phyloP scores from a whole-genome alignment of 495 filamentous ascomycete genomes.

The Clavariopsis aquatica region DNA sequence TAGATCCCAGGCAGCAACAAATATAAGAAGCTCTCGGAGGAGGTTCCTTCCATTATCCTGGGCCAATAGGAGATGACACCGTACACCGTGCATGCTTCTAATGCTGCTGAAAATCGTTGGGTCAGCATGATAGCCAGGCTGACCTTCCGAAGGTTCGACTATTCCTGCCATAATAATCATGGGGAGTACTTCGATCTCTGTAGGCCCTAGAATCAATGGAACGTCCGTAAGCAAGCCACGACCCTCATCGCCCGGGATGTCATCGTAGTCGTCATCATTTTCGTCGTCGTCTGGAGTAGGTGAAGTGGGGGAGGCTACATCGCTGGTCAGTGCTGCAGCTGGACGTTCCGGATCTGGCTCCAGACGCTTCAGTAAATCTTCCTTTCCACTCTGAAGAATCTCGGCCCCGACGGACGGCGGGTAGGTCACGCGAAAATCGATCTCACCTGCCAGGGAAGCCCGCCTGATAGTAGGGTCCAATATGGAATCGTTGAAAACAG shows the following conservation, averaged over 20 bases:
- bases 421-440: constrained; percentile 44
- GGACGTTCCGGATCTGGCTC: constrained; percentile 38
- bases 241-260: constrained; percentile 69
- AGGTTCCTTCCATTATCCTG: constrained; percentile 85
- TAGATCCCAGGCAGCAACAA: constrained; percentile 95
- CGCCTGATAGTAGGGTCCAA: constrained; percentile 22
- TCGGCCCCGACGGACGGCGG: constrained; percentile 41
- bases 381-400: constrained; percentile 45
- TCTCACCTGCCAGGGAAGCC: constrained; percentile 37
- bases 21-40: constrained; percentile 85
- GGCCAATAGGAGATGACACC: constrained; percentile 84
- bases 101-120: constrained; percentile 55
- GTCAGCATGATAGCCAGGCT: constrained; percentile 56
- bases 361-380: constrained; percentile 46
- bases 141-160: constrained; percentile 47
- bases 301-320: constrained; percentile 37
- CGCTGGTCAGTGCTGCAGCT: constrained; percentile 23
- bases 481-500: constrained; percentile 9
- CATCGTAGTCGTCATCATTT: constrained; percentile 69
- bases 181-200: constrained; percentile 89
- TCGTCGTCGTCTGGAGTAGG: constrained; percentile 63
- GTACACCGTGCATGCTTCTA: constrained; percentile 78
- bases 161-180: constrained; percentile 94
- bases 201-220: constrained; percentile 87
- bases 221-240: constrained; percentile 87